Percentiles rank a stretch among this genome's conserved stretches.
These are phyloP conservation scores for Coffea humblotiana DNA, from an alignment of 305 asterid species.

Conservation along the genomic window DNA sequence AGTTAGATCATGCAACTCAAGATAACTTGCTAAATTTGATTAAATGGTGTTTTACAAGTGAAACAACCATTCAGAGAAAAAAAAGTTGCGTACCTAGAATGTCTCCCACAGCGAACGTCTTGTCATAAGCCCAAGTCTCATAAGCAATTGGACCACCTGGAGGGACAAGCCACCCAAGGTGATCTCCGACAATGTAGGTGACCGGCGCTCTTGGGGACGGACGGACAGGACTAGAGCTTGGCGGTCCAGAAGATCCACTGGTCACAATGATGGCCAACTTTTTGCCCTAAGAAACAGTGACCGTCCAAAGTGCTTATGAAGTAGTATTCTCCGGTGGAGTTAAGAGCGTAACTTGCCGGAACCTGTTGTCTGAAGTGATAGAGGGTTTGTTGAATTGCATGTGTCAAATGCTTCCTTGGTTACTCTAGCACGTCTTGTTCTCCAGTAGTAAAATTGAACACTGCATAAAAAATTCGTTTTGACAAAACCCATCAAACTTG, in stretches of 20 bases:
- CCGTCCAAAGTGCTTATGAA: constrained; percentile 52
- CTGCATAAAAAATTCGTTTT: not conserved
- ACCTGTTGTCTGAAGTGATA: constrained; percentile 13
- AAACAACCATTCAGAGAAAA: not conserved
- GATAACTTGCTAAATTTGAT: not conserved
- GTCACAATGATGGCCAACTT: constrained; percentile 49
- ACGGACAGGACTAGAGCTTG: constrained; percentile 16
- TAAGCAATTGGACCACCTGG: constrained; percentile 27
- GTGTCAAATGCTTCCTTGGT: constrained; percentile 14
- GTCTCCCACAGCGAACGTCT: constrained; percentile 23
- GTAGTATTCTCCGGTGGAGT: constrained; percentile 12
- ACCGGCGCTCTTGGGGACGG: constrained; percentile 12
- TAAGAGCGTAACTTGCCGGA: constrained; percentile 11
- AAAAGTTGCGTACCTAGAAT: constrained; percentile 9
- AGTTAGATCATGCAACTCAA: not conserved
- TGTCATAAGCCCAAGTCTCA: constrained; percentile 17
- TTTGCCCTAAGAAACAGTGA: constrained; percentile 58
- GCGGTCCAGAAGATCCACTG: constrained; percentile 16
- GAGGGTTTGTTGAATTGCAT: constrained; percentile 14
- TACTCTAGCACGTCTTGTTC: constrained; percentile 16
- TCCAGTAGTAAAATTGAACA: constrained; percentile 14
- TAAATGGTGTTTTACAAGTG: not conserved
- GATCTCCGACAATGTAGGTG: constrained; percentile 11
- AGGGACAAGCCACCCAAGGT: constrained; percentile 23
- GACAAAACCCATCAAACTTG: not conserved